Evolutionary conservation across 2,329 filamentous ascomycete genomes (phyloP), one percentile per base, ranked within the genome.

Genomic region (Thelonectria rubi): DNA sequence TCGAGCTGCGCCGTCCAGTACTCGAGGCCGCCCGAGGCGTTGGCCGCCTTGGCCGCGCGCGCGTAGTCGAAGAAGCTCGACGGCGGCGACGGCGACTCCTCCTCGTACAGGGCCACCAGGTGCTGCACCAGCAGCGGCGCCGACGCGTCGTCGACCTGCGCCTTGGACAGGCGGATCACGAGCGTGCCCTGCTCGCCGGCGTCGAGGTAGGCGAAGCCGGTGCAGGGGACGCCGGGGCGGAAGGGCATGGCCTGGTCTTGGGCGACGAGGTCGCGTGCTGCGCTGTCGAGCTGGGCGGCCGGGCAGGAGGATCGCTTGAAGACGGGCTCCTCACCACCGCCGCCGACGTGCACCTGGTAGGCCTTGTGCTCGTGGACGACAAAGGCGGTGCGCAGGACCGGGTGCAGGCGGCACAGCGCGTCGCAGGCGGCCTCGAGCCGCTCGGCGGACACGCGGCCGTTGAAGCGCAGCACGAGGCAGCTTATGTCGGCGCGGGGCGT

Each of bases 311-410:
- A 72, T 3, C 77, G 77, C 58, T 77, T 73, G 63, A 85, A 85
- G 2, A 81, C 77, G 1, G 81, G 76, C 2, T 70, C 73, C 65
- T 77, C 79, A 2, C 77, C 76, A 49, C 78, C 78, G 37, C 84
- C 70, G 34, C 78, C 78, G 37, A 84, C 70, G 34, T 81, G 78
- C 0, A 82, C 81, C 68, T 86, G 83, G 65, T 81, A 84, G 0
- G 85, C 74, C 2, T 75, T 76, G 7, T 81, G 77, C 11, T 79
- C 77, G 48, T 84, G 78, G 0, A 77, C 72, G 2, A 83, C 76
- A 56, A 88, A 88, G 0, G 81, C 80, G 0, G 86, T 86, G 20
- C 85, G 81, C 8, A 88, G 76, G 26, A 85, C 82, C 0, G 82
- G 80, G 43, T 86, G 83, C 37, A 82, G 75, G 34, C 73, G 72